Base-by-base conservation (phyloP, 164 flowering plant species). In the Umbellularia californica region DNA sequence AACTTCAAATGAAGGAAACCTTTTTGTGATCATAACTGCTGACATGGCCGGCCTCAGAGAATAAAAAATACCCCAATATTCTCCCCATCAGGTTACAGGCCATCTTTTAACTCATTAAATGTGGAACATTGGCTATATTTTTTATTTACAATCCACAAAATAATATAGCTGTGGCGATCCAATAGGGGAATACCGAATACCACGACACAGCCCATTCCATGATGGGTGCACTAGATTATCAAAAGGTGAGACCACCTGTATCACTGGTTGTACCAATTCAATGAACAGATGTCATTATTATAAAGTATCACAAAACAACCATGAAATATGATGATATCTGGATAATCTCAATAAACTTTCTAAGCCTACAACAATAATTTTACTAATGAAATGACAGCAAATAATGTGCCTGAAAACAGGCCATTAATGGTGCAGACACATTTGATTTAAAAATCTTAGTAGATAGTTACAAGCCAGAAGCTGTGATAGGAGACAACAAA, bases 401-500 rank as follows among this genome's bases (percentile, higher is more conserved):
- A 15, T 55, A 55, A 55, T 55, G 60, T 55, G 60, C n/a, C 5
- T 55, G 60, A 20, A 55, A 55, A 55, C 20, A 55, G 17, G 60
- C 4, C n/a, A 14, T 17, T 15, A 55, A 55, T 9, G 19, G n/a
- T 0, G 0, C n/a, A 15, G n/a, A 20, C 60, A 19, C 60, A 13
- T 9, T 64, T 11, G 7, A 9, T 25, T 50, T 0, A 17, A n/a
- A 24, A 6, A 70, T 55, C 13, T 25, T 23, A 17, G 20, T 23
- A 19, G n/a, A 52, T 24, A 50, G 13, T 35, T 20, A 69, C 2
- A 3, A 69, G 12, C 2, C 35, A 25, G 71, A 62, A 17, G 24
- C 58, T 33, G 50, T 67, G 27, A 69, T n/a, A 24, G n/a, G 22
- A 67, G 62, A 55, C 64, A 27, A 55, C 30, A 50, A 78, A 93